A percentile compares a stretch with the other conserved stretches of the same genome.
phyloP scores from a whole-genome alignment of 306 rosid species.

The Sicyos edulis region DNA sequence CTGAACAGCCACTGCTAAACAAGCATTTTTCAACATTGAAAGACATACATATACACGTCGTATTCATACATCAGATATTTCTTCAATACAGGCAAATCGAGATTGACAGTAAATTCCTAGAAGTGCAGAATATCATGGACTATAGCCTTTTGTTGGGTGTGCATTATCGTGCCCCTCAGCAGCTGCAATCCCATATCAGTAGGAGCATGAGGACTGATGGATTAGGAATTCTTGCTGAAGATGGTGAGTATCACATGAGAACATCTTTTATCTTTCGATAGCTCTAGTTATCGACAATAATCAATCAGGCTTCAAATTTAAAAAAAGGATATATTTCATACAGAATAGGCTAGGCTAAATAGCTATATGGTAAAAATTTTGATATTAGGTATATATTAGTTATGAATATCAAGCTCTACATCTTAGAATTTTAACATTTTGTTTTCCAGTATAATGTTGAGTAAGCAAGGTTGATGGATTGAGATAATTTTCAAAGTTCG shows the following conservation, averaged over 20 bases:
- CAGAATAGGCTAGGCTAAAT: background rate
- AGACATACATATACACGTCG: background rate
- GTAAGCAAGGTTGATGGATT: background rate
- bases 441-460: background rate
- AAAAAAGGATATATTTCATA: slow-evolving; percentile 1
- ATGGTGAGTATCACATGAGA: slow-evolving; percentile 44
- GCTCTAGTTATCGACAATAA: background rate
- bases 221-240: slow-evolving; percentile 79
- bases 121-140: slow-evolving; percentile 89
- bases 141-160: slow-evolving; percentile 95
- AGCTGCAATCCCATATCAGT: slow-evolving; percentile 41
- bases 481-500: background rate
- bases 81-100: slow-evolving; percentile 70
- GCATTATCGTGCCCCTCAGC: slow-evolving; percentile 96
- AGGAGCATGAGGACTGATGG: slow-evolving; percentile 56
- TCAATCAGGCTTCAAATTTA: background rate
- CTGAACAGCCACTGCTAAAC: slow-evolving; percentile 9
- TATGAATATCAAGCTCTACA: background rate
- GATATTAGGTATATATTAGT: background rate
- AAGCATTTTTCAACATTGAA: background rate
- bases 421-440: background rate
- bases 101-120: slow-evolving; percentile 83
- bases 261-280: background rate
- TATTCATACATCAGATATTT: background rate
- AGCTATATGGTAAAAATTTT: slow-evolving; percentile 42